These are phyloP conservation scores for Letharia lupina DNA, from an alignment of 495 filamentous ascomycete species.

Conservation along the genomic window DNA sequence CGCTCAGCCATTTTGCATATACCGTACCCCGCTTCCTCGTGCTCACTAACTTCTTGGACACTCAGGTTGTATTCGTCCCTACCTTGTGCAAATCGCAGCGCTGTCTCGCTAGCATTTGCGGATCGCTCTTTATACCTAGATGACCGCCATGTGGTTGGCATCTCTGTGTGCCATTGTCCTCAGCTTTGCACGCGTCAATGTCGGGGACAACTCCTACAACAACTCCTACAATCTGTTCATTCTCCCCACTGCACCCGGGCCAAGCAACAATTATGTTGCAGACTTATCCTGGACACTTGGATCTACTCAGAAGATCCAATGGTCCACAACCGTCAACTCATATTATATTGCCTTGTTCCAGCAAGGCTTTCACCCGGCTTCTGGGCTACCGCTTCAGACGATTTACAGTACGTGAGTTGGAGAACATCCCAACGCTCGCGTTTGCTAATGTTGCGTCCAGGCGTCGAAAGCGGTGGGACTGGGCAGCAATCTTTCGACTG, in stretches of 20 bases:
- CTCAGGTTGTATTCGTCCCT: neutral
- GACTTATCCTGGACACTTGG: conserved; percentile 1
- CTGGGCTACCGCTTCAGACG: neutral
- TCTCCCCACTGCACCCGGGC: neutral
- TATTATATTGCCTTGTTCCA: neutral
- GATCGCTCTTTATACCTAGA: neutral
- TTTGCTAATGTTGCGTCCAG: neutral
- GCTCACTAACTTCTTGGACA: neutral
- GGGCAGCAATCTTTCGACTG: neutral
- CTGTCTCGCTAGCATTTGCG: conserved; percentile 1
- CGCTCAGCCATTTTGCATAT: neutral
- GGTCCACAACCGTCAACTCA: neutral
- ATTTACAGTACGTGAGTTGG: neutral
- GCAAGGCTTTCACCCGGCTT: neutral
- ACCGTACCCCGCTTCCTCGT: neutral
- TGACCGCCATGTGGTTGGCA: neutral
- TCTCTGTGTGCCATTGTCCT: neutral
- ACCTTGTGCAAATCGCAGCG: neutral
- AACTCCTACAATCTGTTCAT: neutral
- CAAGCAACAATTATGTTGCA: neutral
- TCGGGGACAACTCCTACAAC: neutral
- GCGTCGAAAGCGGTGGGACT: neutral
- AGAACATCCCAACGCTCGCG: neutral
- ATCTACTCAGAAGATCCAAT: conserved; percentile 3
- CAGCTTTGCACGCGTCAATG: neutral